phyloP scores from a whole-genome alignment of 176 grass and related monocot genomes.

The Stipa capillata region DNA sequence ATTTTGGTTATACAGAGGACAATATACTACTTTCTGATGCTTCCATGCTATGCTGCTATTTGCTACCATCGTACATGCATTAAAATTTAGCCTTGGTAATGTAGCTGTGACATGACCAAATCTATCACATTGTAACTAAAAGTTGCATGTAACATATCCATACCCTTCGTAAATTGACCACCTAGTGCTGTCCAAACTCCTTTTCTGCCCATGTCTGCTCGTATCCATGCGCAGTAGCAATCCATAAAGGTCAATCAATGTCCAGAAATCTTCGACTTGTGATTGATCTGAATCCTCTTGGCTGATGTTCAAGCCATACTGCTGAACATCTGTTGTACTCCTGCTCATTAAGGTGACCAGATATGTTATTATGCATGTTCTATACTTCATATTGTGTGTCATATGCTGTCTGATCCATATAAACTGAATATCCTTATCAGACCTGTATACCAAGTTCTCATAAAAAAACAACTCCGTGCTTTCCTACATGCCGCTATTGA shows the following conservation, averaged over 20 bases:
- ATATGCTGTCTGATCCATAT: not conserved
- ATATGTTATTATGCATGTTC: not conserved
- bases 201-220: not conserved
- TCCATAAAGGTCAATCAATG: not conserved
- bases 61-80: not conserved
- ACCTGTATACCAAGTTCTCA: not conserved
- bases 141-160: not conserved
- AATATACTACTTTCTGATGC: not conserved
- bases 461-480: not conserved
- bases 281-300: not conserved
- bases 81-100: not conserved
- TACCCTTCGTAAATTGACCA: not conserved
- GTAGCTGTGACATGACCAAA: not conserved
- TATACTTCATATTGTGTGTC: not conserved
- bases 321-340: not conserved
- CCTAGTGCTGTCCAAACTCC: not conserved
- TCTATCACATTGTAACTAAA: not conserved
- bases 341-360: not conserved
- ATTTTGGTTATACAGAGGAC: not conserved
- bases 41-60: not conserved
- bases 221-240: not conserved
- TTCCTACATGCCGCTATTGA: not conserved
- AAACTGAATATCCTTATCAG: not conserved
- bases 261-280: not conserved
- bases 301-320: not conserved